A percentile compares a stretch with the other conserved stretches of the same genome.
phyloP scores from a whole-genome alignment of 306 rosid genomes.

The Canavalia ensiformis region DNA sequence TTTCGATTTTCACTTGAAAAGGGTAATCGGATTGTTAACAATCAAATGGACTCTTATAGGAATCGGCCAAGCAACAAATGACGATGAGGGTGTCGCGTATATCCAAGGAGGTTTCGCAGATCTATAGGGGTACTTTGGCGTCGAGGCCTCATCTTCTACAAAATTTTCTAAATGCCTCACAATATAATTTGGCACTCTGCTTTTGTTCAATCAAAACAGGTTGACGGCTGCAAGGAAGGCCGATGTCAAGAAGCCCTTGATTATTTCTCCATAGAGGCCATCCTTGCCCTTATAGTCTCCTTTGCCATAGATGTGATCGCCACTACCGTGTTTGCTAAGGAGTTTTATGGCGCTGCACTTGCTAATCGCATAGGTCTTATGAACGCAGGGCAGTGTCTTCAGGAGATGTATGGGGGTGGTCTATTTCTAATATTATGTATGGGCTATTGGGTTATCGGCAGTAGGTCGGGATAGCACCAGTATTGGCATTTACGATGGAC shows the following conservation, averaged over 20 bases:
- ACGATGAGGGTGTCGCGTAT: no score
- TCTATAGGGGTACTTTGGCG: no score
- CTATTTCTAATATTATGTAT: constrained; percentile 81
- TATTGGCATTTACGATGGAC: constrained; percentile 97
- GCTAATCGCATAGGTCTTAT: constrained; percentile 81
- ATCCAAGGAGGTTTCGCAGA: no score
- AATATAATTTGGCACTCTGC: constrained; percentile 97
- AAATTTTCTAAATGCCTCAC: constrained; percentile 71
- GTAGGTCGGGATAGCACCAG: constrained; percentile 98
- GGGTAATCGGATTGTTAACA: neutral
- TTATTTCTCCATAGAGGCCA: constrained; percentile 85
- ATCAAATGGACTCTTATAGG: no score
- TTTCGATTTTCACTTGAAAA: constrained; percentile 4
- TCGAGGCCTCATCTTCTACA: no score
- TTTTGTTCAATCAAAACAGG: constrained; percentile 86
- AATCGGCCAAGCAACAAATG: no score
- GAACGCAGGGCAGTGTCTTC: constrained; percentile 93
- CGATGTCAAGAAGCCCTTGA: constrained; percentile 91
- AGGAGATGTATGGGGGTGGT: constrained; percentile 92
- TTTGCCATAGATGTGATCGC: constrained; percentile 82
- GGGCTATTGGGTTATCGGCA: constrained; percentile 95
- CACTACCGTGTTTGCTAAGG: constrained; percentile 92
- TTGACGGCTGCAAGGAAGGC: constrained; percentile 72
- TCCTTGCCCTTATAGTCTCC: constrained; percentile 78
- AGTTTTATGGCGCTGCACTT: constrained; percentile 75